phyloP scores from a whole-genome alignment of 306 rosid species.

The Lathyrus oleraceus region DNA sequence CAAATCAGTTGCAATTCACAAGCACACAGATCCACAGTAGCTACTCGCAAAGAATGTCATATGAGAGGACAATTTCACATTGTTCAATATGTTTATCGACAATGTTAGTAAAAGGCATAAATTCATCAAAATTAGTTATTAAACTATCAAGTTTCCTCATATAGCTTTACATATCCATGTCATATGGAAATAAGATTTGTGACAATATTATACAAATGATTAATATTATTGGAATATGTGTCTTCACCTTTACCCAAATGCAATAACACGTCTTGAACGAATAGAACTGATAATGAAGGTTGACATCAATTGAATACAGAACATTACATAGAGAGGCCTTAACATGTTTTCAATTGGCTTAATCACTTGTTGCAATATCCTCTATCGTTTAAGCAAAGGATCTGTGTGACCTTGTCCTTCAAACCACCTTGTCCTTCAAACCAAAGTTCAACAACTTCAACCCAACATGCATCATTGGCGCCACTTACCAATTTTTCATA shows the following conservation, averaged over 20 bases:
- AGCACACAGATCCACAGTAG: background rate
- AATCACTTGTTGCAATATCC: no score
- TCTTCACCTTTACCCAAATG: no score
- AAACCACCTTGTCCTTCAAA: no score
- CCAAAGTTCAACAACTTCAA: background rate
- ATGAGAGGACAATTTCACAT: background rate
- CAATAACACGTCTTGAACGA: background rate
- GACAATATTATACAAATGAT: no score
- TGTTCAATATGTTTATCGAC: background rate
- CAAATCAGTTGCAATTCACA: no score
- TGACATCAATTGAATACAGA: background rate
- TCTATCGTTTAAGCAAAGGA: no score
- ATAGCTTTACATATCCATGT: background rate
- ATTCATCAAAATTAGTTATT: background rate
- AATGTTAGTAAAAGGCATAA: background rate
- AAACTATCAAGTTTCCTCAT: background rate
- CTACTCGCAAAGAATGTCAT: background rate
- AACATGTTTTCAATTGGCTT: background rate
- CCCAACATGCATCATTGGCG: background rate
- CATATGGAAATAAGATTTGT: background rate
- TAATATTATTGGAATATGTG: no score
- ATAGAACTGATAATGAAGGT: background rate
- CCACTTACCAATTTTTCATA: background rate
- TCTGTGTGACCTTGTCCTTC: background rate
- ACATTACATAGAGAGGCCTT: background rate